Evolutionary conservation across 352 stramenopile species (phyloP), one percentile per base, ranked within the genome.

Genomic region (Thalassiosira hispida): DNA sequence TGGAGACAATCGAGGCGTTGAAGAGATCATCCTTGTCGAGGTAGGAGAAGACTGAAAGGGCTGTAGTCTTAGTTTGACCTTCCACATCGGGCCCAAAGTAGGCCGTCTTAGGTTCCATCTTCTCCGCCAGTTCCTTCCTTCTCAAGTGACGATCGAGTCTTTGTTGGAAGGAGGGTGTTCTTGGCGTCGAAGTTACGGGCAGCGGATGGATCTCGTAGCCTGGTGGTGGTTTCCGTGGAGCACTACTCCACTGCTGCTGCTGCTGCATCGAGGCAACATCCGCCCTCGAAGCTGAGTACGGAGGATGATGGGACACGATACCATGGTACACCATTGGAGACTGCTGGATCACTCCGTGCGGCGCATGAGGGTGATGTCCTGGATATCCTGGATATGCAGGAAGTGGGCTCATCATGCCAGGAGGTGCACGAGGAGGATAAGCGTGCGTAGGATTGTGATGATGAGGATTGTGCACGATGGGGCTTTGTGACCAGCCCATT

Each of bases 1-100:
- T 92, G 25, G 73, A 89, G 18, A 94, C 89, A 47, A 94, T 61
- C 3, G 68, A 76, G 56, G 85, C 83, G 68, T 92, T 90, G 76
- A 90, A 91, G 7, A 92, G 42, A 62, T 92, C 86, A 46, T 84
- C 75, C 53, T 88, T 87, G 0, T 76, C 73, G 11, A 93, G 73
- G 69, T 83, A 93, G 0, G 85, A 88, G 47, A 93, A 91, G 23
- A 93, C 78, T 14, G 51, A 67, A 5, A 93, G 52, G 9, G 79
- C 69, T 23, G 81, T 82, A 4, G 70, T 83, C 33, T 88, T 87
- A 8, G 83, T 77, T 64, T 86, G 76, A 12, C 49, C 42, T 9
- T 69, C 70, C 22, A 83, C 40, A 7, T 83, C 73, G 3, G 64
- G 57, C 29, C 84, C 85, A 75, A 93, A 93, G 56, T 80, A 86